phyloP scores from a whole-genome alignment of 2,329 filamentous ascomycete genomes.

The Ceratocystis smalleyi region DNA sequence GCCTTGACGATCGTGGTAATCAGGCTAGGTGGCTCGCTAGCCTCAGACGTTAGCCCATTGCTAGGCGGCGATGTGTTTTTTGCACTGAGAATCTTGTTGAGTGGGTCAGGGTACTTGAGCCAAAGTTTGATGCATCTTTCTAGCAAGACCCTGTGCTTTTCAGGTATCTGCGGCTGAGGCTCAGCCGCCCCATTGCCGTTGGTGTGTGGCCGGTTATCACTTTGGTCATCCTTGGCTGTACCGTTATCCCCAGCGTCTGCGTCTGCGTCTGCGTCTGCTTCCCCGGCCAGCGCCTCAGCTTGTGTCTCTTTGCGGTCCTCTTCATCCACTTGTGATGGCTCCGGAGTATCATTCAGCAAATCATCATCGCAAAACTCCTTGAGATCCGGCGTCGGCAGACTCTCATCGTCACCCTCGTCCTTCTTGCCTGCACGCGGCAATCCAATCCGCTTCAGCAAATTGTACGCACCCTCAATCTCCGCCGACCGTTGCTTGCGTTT shows the following conservation, averaged over 20 bases:
- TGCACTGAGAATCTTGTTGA: slow-evolving; percentile 40
- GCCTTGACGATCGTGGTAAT: slow-evolving; percentile 63
- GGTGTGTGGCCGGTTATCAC: background rate
- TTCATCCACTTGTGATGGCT: slow-evolving; percentile 32
- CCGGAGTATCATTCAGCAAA: slow-evolving; percentile 41
- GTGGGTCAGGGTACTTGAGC: slow-evolving; percentile 43
- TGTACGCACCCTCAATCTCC: slow-evolving; percentile 64
- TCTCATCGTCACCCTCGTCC: slow-evolving; percentile 20
- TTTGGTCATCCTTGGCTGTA: background rate
- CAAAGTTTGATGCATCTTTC: slow-evolving; percentile 49
- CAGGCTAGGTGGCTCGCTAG: slow-evolving; percentile 43
- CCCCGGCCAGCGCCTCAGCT: slow-evolving; percentile 19
- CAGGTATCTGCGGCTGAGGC: slow-evolving; percentile 16
- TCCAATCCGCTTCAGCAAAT: slow-evolving; percentile 45
- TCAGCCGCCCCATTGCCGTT: background rate
- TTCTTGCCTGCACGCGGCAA: slow-evolving; percentile 16
- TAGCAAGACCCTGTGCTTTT: slow-evolving; percentile 33
- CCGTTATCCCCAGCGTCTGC: background rate
- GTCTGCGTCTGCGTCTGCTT: slow-evolving; percentile 16
- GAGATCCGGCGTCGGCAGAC: slow-evolving; percentile 21
- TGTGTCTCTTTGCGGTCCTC: slow-evolving; percentile 20
- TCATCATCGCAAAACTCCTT: slow-evolving; percentile 32
- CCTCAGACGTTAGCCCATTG: slow-evolving; percentile 39
- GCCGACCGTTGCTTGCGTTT: slow-evolving; percentile 59
- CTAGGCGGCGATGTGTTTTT: slow-evolving; percentile 53